Evolutionary conservation across 345 rosid genomes (phyloP).

Genomic region (Ceriops decandra): DNA sequence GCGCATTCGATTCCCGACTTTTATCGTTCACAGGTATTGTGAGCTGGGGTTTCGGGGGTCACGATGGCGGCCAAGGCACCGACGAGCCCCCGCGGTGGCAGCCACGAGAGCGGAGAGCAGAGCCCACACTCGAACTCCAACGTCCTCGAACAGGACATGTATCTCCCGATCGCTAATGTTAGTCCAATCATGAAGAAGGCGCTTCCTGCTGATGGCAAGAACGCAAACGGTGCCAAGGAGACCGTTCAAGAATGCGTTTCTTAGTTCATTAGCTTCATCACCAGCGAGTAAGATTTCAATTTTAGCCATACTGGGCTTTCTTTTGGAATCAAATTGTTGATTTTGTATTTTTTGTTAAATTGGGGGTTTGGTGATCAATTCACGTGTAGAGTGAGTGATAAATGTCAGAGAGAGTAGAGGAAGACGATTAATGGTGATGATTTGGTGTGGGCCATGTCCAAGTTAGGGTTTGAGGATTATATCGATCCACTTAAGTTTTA

Average conservation of each 20-base stretch:
- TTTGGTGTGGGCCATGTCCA: slow-evolving; percentile 95
- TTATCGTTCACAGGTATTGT: slow-evolving; percentile 5
- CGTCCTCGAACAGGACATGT: slow-evolving; percentile 91
- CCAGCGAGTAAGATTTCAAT: slow-evolving; percentile 72
- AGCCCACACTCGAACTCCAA: slow-evolving; percentile 61
- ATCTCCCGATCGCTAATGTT: slow-evolving; percentile 87
- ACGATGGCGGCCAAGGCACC: slow-evolving; percentile 53
- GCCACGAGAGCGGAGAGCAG: slow-evolving; percentile 86
- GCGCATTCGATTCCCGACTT: background rate
- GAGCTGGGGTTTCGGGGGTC: slow-evolving; percentile 28
- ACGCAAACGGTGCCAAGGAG: slow-evolving; percentile 97
- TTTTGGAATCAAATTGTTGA: slow-evolving; percentile 3
- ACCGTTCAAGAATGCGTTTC: slow-evolving; percentile 95
- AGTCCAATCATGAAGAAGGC: slow-evolving; percentile 84
- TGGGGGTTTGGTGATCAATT: slow-evolving; percentile 6
- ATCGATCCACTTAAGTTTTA: slow-evolving; percentile 84
- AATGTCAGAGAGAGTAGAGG: slow-evolving; percentile 97
- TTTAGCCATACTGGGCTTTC: background rate
- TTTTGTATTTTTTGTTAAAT: background rate
- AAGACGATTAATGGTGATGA: slow-evolving; percentile 96
- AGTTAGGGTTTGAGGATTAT: slow-evolving; percentile 94
- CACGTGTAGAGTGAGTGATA: slow-evolving; percentile 80
- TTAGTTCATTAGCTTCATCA: slow-evolving; percentile 92
- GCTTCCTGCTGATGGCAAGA: slow-evolving; percentile 87
- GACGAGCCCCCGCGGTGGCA: slow-evolving; percentile 66